Conservation (phyloP, 768 basidiomycete species). For the Kwoniella botswanensis region DNA sequence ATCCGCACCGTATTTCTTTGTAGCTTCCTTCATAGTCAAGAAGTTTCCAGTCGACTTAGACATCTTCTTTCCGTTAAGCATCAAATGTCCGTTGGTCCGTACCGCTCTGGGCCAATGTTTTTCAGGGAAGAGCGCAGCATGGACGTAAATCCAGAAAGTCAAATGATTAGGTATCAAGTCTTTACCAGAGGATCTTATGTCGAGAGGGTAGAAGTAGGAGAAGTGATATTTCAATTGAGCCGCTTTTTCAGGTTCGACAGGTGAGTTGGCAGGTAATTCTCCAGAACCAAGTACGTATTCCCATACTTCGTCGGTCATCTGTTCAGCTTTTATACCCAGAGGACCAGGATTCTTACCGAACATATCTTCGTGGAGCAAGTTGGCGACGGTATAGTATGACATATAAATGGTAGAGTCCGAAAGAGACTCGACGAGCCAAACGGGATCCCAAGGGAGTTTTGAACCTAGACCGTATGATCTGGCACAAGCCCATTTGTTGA, state of each 20-base stretch:
- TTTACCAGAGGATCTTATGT: constrained; percentile 96
- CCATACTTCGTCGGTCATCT: constrained; percentile 98
- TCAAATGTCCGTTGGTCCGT: constrained; percentile 93
- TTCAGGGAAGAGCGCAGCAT: constrained; percentile 88
- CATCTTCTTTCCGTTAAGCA: constrained; percentile 99
- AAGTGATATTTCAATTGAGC: constrained; percentile 87
- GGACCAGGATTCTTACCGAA: constrained; percentile 80
- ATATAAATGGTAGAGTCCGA: constrained; percentile 99
- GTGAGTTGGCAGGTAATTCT: constrained; percentile 61
- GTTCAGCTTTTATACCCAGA: constrained; percentile 80
- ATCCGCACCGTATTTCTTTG: constrained; percentile 96
- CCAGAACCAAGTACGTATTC: constrained; percentile 81
- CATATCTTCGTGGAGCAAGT: constrained; percentile 82
- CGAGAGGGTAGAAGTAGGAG: constrained; percentile 97
- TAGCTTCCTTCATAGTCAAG: constrained; percentile 82
- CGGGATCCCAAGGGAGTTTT: constrained; percentile 93
- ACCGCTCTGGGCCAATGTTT: constrained; percentile 87
- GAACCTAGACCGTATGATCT: constrained; percentile 95
- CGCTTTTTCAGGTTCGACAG: constrained; percentile 75
- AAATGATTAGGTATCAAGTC: constrained; percentile 95
- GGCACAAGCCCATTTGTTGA: constrained; percentile 99
- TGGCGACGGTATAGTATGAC: constrained; percentile 94
- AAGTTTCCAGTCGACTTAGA: constrained; percentile 95
- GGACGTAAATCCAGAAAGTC: constrained; percentile 91
- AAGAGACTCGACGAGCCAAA: constrained; percentile 93